Evolutionary conservation across 1,139 yeast genomes (phyloP), one percentile per base, ranked within the genome.

Genomic region (Suhomyces maxii): DNA sequence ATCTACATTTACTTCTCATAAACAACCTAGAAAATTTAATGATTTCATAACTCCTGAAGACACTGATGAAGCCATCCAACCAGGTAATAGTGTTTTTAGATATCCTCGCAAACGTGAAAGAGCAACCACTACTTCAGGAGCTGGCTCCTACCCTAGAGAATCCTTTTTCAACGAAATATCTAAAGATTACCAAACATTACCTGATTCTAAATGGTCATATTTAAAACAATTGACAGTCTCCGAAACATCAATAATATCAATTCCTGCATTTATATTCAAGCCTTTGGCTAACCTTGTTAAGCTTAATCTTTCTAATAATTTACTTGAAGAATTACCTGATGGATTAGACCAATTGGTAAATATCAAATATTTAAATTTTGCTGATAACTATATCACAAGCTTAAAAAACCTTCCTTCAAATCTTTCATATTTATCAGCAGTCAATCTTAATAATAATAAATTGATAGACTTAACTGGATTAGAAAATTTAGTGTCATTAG

Each of bases 141-240:
- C 68, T 37, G 67, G 68, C 53, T 60, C 70, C 52, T 47, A 61
- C 45, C 63, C 64, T 13, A 56, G 60, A 40, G 69, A 63, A 28
- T 37, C 59, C 37, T 45, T 48, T 36, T 43, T 54, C 26, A 44
- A 51, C 26, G 63, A 59, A 10, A 49, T 36, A 7, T 34, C 48
- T 14, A 53, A 53, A 18, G 54, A 55, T 37, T 62, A 63, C 44
- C 60, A 57, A 30, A 47, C 52, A n/a, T 61, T 75, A 36, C 67
- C 74, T 11, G 75, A 75, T 8, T 48, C 58, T 25, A 77, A 76
- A 55, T 83, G 89, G 89, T 67, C 69, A 28, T 68, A 72, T 30
- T 64, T 83, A 40, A 79, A 79, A 48, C 86, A 83, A 61, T 66
- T 83, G 39, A 79, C 84, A 2, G 69, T 84, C 8, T 63, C 81